These are phyloP conservation scores for Eruca vesicaria DNA, from an alignment of 441 rosid genomes.

Conservation along the genomic window DNA sequence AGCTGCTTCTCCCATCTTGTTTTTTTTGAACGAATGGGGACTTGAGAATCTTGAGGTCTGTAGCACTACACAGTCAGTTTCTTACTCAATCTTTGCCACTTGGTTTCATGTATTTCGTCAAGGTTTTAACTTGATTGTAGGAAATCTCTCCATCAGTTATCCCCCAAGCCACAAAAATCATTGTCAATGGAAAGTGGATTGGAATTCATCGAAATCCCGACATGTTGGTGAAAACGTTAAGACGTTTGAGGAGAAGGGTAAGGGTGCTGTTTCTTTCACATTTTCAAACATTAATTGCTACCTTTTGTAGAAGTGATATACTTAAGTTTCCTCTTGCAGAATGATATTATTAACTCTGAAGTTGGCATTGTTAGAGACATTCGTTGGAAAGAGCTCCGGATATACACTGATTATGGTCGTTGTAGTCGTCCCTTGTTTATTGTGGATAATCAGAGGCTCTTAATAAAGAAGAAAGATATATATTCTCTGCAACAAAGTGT, in stretches of 20 bases:
- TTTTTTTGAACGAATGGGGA: slow-evolving; percentile 95
- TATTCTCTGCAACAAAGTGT: slow-evolving; percentile 89
- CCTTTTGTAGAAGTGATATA: slow-evolving; percentile 18
- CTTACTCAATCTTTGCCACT: not conserved
- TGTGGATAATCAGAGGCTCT: slow-evolving; percentile 92
- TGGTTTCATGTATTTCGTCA: slow-evolving; percentile 9
- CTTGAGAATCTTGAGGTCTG: slow-evolving; percentile 93
- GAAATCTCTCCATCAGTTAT: slow-evolving; percentile 97
- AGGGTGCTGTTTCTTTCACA: slow-evolving; percentile 27
- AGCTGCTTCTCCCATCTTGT: slow-evolving; percentile 88
- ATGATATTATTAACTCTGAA: slow-evolving; percentile 92
- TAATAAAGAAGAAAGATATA: slow-evolving; percentile 85
- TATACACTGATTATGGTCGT: slow-evolving; percentile 97
- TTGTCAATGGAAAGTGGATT: slow-evolving; percentile 97
- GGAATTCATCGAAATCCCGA: slow-evolving; percentile 96
- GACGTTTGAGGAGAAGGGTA: slow-evolving; percentile 88
- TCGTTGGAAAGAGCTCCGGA: slow-evolving; percentile 81
- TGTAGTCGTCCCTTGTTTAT: slow-evolving; percentile 97
- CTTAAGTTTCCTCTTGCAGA: slow-evolving; percentile 44
- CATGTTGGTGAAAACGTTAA: slow-evolving; percentile 93
- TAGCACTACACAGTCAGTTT: slow-evolving; percentile 19
- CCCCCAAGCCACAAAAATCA: slow-evolving; percentile 93
- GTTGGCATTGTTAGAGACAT: slow-evolving; percentile 98
- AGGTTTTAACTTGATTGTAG: slow-evolving; percentile 40
- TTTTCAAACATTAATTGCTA: not conserved